Conservation (phyloP, 768 basidiomycete genomes). For the Lentinula aciculospora region DNA sequence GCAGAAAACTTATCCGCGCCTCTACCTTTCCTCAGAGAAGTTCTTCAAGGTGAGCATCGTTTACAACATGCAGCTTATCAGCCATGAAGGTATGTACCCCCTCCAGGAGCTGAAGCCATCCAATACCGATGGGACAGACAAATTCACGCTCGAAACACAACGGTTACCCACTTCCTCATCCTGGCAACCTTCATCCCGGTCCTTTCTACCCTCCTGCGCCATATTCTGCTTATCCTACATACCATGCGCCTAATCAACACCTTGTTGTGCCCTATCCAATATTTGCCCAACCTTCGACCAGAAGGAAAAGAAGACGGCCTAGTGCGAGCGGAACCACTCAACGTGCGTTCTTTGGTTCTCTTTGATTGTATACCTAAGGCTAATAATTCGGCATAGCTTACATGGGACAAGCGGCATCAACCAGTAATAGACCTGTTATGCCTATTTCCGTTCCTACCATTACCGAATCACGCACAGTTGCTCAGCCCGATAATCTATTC, state of each 20-base stretch:
- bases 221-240: background rate
- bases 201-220: background rate
- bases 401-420: background rate
- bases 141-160: background rate
- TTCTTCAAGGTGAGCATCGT: background rate
- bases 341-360: background rate
- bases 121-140: background rate
- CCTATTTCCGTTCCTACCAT: background rate
- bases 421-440: background rate
- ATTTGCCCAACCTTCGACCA: background rate
- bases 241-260: background rate
- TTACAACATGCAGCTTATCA: background rate
- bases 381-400: background rate
- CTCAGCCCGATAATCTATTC: background rate
- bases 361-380: background rate
- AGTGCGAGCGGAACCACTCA: background rate
- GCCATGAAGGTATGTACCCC: background rate
- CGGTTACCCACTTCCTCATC: background rate
- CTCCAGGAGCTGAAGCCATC: background rate
- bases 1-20: background rate
- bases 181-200: background rate
- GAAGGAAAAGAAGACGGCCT: background rate
- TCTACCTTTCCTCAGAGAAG: background rate
- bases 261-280: constrained; percentile 1
- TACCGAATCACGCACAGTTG: background rate